phyloP scores from a whole-genome alignment of 805 yeast species.

The Yamadazyma nakazawae region DNA sequence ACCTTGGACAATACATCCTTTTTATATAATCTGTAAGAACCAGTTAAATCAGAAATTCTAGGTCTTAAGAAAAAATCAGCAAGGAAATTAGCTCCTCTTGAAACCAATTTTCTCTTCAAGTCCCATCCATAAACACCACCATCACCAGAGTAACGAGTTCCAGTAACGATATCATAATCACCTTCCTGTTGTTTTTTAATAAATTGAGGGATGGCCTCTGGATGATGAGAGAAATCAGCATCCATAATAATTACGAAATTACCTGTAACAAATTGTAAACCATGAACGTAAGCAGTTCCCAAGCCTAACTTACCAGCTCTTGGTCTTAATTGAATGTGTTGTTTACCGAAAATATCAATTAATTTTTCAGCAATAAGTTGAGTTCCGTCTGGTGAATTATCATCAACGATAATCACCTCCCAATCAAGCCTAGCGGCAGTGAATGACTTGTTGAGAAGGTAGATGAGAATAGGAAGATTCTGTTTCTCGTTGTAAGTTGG shows the following conservation, averaged over 20 bases:
- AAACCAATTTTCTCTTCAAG: slow-evolving; percentile 70
- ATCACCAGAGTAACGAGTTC: slow-evolving; percentile 72
- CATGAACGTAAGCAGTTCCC: slow-evolving; percentile 80
- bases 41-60: slow-evolving; percentile 69
- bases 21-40: slow-evolving; percentile 72
- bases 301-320: slow-evolving; percentile 76
- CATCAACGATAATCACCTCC: slow-evolving; percentile 79
- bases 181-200: slow-evolving; percentile 56
- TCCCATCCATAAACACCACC: slow-evolving; percentile 89
- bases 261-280: slow-evolving; percentile 67
- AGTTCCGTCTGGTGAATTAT: slow-evolving; percentile 79
- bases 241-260: slow-evolving; percentile 79
- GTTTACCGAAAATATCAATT: slow-evolving; percentile 53
- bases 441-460: slow-evolving; percentile 68
- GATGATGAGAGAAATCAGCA: slow-evolving; percentile 81
- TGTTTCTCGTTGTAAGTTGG: slow-evolving; percentile 77
- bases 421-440: slow-evolving; percentile 55
- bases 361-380: slow-evolving; percentile 66
- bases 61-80: slow-evolving; percentile 73
- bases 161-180: slow-evolving; percentile 52
- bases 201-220: slow-evolving; percentile 74
- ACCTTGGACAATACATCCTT: slow-evolving; percentile 64
- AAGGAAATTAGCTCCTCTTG: slow-evolving; percentile 77
- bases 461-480: slow-evolving; percentile 61
- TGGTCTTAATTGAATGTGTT: slow-evolving; percentile 62